Evolutionary conservation across 495 filamentous ascomycete genomes (phyloP), one percentile per base, ranked within the genome.

Genomic region (Bryoglossum gracile): DNA sequence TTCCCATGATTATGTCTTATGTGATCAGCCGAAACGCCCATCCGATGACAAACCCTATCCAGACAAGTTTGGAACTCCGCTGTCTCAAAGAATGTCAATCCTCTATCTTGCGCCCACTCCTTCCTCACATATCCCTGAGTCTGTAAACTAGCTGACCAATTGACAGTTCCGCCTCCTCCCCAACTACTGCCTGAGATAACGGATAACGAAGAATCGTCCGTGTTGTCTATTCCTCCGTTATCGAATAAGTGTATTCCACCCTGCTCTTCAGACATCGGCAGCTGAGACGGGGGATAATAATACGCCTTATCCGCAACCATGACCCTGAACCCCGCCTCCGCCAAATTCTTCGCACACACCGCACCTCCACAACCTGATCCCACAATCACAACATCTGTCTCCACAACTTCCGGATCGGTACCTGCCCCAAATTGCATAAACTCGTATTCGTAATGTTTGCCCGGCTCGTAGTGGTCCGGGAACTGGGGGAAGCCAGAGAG

Each of bases 301-400:
- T 86, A 82, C 1, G 77, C 75, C 59, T 91, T 92, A 37, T 96
- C 89, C 3, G 91, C 80, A 0, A 96, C 87, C 3, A 94, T 61
- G 17, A 95, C 87, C 6, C 67, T 68, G 41, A 83, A 65, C n/a
- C 80, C 85, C 2, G 78, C 83, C 56, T 87, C 81, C 9, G 89
- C 81, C 3, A 95, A 67, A 21, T 83, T 83, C 65, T 89, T 89
- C 10, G 90, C 89, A 23, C 75, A 77, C 0, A 95, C 89, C 0
- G 72, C 86, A n/a, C 86, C 89, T 41, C 90, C 90, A 56, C 86
- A 91, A 14, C 90, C 90, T 43, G 84, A 89, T 1, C 90, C 90
- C 4, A 95, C 74, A 50, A 95, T 79, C 13, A 94, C 80, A 1
- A 94, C 81, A 60, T 95, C 90, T 3, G 82, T 82, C 32, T 90